Percentiles rank a stretch among this genome's conserved stretches.
Evolutionary conservation across 768 basidiomycete genomes (phyloP).

Genomic region (Trametes coccinea): DNA sequence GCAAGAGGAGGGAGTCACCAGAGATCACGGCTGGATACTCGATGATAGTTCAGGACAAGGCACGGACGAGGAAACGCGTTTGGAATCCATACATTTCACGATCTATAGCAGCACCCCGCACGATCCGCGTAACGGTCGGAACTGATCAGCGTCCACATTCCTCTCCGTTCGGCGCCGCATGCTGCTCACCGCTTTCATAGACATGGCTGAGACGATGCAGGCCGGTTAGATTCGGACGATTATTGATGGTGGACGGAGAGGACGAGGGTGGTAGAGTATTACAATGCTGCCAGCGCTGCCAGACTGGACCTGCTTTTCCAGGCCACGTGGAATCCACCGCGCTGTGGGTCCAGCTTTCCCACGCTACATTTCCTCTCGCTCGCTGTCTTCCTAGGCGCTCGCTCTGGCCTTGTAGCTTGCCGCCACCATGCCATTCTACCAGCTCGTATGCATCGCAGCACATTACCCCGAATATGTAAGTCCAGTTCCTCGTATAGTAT

Average conservation of each 20-base stretch:
- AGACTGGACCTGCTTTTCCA: slow-evolving; percentile 7
- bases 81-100: slow-evolving; percentile 37
- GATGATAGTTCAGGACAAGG: slow-evolving; percentile 28
- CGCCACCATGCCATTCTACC: slow-evolving; percentile 78
- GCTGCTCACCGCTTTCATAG: slow-evolving; percentile 70
- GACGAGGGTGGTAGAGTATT: slow-evolving; percentile 9
- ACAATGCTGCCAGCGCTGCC: slow-evolving; percentile 13
- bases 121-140: not conserved
- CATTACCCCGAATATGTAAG: slow-evolving; percentile 76
- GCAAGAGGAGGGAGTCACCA: slow-evolving; percentile 85
- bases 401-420: not conserved
- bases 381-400: not conserved
- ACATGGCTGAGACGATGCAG: slow-evolving; percentile 44
- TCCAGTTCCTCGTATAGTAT: slow-evolving; percentile 4
- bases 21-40: slow-evolving; percentile 75
- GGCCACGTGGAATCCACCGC: slow-evolving; percentile 11
- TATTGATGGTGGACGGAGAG: not conserved
- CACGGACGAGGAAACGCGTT: slow-evolving; percentile 7
- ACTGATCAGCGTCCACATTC: slow-evolving; percentile 1
- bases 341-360: slow-evolving; percentile 21
- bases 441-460: slow-evolving; percentile 80
- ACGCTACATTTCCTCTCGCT: slow-evolving; percentile 18
- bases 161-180: not conserved
- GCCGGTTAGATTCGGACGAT: slow-evolving; percentile 7
- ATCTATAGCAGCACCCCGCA: slow-evolving; percentile 25